These are phyloP conservation scores for Ormosia semicastrata DNA, from an alignment of 306 rosid species.

Conservation along the genomic window DNA sequence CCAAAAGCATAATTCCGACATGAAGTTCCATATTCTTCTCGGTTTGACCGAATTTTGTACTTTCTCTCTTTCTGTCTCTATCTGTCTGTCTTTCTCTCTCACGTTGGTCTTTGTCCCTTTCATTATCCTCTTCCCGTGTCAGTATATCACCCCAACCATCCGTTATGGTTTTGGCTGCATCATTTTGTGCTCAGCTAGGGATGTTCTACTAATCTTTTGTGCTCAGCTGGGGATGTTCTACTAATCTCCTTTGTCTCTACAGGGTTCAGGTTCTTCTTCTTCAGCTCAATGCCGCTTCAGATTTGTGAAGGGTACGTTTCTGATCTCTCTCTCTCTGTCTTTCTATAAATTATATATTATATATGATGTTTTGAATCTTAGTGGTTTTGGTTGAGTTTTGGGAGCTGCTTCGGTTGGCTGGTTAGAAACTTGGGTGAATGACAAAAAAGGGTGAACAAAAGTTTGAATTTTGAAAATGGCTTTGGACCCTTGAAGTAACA, in stretches of 20 bases:
- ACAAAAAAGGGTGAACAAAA: background rate
- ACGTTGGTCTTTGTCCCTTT: slow-evolving; percentile 4
- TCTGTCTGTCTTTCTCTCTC: background rate
- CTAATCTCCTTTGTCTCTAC: background rate
- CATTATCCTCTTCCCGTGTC: background rate
- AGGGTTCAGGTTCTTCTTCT: background rate
- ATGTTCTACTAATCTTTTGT: background rate
- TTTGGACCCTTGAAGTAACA: background rate
- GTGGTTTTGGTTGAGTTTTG: background rate
- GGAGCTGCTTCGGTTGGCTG: background rate
- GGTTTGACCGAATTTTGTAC: slow-evolving; percentile 40
- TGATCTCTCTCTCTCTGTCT: background rate
- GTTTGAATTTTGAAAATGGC: background rate
- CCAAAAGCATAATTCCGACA: slow-evolving; percentile 15
- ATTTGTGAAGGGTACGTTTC: slow-evolving; percentile 24
- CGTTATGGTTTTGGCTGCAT: background rate
- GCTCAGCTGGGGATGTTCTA: background rate
- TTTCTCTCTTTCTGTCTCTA: background rate
- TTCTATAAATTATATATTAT: background rate
- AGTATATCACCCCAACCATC: background rate
- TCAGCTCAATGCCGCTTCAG: slow-evolving; percentile 37
- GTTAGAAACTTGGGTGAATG: slow-evolving; percentile 11
- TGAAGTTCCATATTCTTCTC: background rate
- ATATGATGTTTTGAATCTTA: background rate
- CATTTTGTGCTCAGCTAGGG: background rate